These are phyloP conservation scores for Alternaria sp. DNA, from an alignment of 2,329 filamentous ascomycete species.

Conservation along the genomic window DNA sequence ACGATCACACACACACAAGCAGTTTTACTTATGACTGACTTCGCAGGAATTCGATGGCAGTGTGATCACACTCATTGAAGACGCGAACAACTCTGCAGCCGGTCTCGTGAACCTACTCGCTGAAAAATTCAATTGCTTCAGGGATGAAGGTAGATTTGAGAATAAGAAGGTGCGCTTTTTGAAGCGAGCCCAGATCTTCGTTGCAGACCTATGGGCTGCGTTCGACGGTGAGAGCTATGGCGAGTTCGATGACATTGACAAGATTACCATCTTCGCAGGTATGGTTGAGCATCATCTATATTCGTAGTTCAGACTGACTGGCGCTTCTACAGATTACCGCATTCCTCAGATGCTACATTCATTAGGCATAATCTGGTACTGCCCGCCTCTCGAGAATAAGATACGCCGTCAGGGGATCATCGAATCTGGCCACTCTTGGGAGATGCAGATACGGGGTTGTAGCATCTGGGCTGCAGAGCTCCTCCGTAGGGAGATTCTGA, in stretches of 20 bases:
- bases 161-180: conserved; percentile 80
- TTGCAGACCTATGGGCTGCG: conserved; percentile 96
- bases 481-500: conserved; percentile 81
- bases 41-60: conserved; percentile 76
- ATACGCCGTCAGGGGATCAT: conserved; percentile 73
- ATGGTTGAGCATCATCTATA: conserved; percentile 14
- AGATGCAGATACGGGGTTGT: conserved; percentile 88
- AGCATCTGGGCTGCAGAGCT: conserved; percentile 97
- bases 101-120: conserved; percentile 86
- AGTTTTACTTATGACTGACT: conserved; percentile 21
- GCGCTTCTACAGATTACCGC: conserved; percentile 75
- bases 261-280: conserved; percentile 96
- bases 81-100: conserved; percentile 81
- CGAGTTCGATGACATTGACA: conserved; percentile 87
- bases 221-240: conserved; percentile 85
- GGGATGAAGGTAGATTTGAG: conserved; percentile 80
- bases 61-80: conserved; percentile 75
- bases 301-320: background rate
- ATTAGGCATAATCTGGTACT: conserved; percentile 84
- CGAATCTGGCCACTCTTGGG: conserved; percentile 77
- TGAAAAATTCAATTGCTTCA: conserved; percentile 83
- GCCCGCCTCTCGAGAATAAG: conserved; percentile 76
- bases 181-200: conserved; percentile 95
- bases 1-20: background rate
- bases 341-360: conserved; percentile 92